These are phyloP conservation scores for Calocybe cyanea DNA, from an alignment of 768 basidiomycete species.

Conservation along the genomic window DNA sequence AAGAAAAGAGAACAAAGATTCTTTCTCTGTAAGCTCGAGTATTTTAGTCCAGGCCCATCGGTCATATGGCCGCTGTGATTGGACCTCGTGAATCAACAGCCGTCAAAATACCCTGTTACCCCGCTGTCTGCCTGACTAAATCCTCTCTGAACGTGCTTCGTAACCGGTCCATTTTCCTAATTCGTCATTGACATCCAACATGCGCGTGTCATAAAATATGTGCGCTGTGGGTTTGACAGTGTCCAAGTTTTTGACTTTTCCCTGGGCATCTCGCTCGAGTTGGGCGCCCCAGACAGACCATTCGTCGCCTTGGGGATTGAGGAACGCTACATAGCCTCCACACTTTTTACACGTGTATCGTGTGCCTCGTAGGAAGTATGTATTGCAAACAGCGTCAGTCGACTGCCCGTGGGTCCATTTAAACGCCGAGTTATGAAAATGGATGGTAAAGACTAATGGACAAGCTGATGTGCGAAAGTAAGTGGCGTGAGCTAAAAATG, in stretches of 20 bases:
- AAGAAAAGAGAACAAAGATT: too few relatives aligned
- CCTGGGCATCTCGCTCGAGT: conserved; percentile 49
- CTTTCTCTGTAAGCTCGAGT: too few relatives aligned
- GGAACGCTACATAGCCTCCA: conserved; percentile 48
- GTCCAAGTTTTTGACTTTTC: conserved; percentile 50
- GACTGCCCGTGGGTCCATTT: conserved; percentile 46
- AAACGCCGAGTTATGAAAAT: conserved; percentile 48
- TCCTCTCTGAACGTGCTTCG: conserved; percentile 38
- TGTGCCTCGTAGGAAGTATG: conserved; percentile 50
- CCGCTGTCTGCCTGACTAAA: conserved; percentile 11
- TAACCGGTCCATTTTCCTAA: conserved; percentile 65
- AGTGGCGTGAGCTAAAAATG: background rate
- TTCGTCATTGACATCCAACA: conserved; percentile 45
- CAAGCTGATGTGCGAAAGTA: conserved; percentile 32
- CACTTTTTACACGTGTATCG: conserved; percentile 62
- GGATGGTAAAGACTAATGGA: conserved; percentile 60
- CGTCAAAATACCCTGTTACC: background rate
- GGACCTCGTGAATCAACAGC: too few relatives aligned
- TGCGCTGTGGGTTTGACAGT: conserved; percentile 55
- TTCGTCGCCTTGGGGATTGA: conserved; percentile 41
- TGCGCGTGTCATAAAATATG: conserved; percentile 61
- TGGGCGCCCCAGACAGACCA: conserved; percentile 59
- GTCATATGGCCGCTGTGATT: too few relatives aligned
- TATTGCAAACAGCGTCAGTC: conserved; percentile 34
- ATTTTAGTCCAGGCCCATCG: too few relatives aligned